Base-by-base conservation (phyloP, 129 eudicot species). In the Pseudognaphalium luteoalbum region DNA sequence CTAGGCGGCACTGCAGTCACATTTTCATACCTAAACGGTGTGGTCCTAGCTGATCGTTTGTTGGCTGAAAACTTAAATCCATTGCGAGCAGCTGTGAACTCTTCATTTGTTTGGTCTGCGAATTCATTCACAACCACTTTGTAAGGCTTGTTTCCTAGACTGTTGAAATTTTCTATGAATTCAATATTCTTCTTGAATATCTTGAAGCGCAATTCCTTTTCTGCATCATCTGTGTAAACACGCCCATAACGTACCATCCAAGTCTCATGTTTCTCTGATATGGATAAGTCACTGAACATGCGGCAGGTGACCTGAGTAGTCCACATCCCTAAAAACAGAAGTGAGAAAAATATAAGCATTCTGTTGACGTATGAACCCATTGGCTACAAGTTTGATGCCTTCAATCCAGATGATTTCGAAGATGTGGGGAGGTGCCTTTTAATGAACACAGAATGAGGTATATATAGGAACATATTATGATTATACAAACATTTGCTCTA, bases 11-110 rank as follows among this genome's bases (percentile, higher is more conserved):
- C 64, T 41, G 44, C 80, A 29, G 92, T 90, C 86, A 87, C 77
- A 74, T 90, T 92, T 57, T 85, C 92, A 79, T 85, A 87, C 86
- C 85, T 87, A 83, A 87, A 66, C 83, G 90, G 67, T 75, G 69
- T 39, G n/a, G 20, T 58, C 25, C 51, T 20, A 16, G 50, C 15
- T 1, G 70, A 35, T 19, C 29, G 56, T 7, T n/a, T 25, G 4
- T 20, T 22, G 0, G 44, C 41, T 12, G 77, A 56, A 59, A 44
- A 51, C 80, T 80, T 83, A 62, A 50, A 76, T 7, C 90, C 87
- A 25, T 83, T 83, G 22, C 73, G 83, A 42, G 69, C 21, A 9
- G 81, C 76, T 41, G 9, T 61, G 66, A 86, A 86, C 41, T 86
- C 90, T 34, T 85, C 76, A 16, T 81, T 73, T 5, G 81, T 76